These are phyloP conservation scores for Lumnitzera littorea DNA, from an alignment of 345 rosid species.

Conservation along the genomic window DNA sequence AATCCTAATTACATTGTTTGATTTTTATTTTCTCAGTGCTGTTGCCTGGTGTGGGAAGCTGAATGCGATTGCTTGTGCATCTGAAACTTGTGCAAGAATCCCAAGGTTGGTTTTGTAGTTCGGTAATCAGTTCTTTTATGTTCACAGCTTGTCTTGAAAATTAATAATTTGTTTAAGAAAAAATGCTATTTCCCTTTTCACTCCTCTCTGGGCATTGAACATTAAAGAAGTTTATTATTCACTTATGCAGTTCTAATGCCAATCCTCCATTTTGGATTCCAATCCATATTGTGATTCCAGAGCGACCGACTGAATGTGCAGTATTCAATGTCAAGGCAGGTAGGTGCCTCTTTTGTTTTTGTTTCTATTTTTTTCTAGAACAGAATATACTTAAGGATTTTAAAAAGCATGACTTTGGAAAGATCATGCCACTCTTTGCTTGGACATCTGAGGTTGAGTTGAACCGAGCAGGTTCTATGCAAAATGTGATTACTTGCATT, in stretches of 20 bases:
- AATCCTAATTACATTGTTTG: background rate
- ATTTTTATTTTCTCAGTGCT: constrained; percentile 43
- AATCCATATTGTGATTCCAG: constrained; percentile 89
- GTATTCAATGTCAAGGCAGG: constrained; percentile 96
- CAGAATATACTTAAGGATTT: no score
- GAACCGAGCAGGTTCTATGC: no score
- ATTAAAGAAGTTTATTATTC: background rate
- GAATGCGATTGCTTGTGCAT: constrained; percentile 99
- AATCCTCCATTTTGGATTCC: constrained; percentile 98
- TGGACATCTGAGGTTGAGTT: no score
- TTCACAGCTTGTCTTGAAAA: no score
- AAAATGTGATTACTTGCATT: no score
- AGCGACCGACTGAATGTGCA: constrained; percentile 90
- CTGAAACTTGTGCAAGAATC: constrained; percentile 97
- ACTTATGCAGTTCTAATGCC: constrained; percentile 61
- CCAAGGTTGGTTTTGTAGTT: constrained; percentile 48
- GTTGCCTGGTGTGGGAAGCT: constrained; percentile 99
- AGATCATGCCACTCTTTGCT: no score
- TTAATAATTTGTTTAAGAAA: background rate
- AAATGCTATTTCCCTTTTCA: background rate
- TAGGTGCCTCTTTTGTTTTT: constrained; percentile 10
- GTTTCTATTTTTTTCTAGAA: no score
- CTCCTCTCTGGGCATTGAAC: no score
- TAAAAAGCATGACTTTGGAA: no score
- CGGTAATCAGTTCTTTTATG: background rate